Evolutionary conservation across 768 basidiomycete genomes (phyloP), one percentile per base, ranked within the genome.

Genomic region (Trametes cubensis): DNA sequence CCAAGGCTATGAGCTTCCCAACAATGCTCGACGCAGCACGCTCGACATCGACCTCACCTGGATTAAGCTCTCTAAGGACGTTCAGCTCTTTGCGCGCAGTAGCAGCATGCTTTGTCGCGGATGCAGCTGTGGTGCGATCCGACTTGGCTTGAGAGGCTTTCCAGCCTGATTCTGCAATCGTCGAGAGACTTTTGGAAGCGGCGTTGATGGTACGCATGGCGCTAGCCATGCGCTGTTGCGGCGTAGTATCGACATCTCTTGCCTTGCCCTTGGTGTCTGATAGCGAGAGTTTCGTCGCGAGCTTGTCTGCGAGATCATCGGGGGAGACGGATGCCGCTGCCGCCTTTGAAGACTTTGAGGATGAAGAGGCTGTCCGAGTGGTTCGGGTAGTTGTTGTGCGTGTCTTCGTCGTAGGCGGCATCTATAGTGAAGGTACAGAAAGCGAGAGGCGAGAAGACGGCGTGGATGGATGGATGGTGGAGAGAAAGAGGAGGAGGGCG

Each of bases 191-290:
- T 65, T 88, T 88, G 6, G 86, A 83, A 0, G 85, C 81, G 1
- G 78, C 51, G 63, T 92, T 92, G 10, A 90, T 83, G 2, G 78
- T 74, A 21, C 81, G 81, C 90, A 91, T 92, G 1, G 83, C 80
- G 3, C 71, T 63, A 0, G 78, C 63, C 23, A 77, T 78, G 39
- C 71, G 71, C 41, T 81, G 78, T 13, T 50, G 38, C 2, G 49
- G 39, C 5, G 58, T 46, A 1, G 17, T 21, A 55, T 80, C 81
- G 5, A 68, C 47, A 15, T 58, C 58, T 51, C 61, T 67, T 18
- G 47, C 44, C 41, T 67, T 68, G 14, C 61, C 68, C 53, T 68
- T 66, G 14, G 49, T 54, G 38, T 72, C 71, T 6, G 73, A 70
- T 11, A 72, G 70, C 15, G 64, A 58, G 40, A 69, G 63, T 39